These are phyloP conservation scores for Hypocreales sp. DNA, from an alignment of 2,329 filamentous ascomycete genomes.

Conservation along the genomic window DNA sequence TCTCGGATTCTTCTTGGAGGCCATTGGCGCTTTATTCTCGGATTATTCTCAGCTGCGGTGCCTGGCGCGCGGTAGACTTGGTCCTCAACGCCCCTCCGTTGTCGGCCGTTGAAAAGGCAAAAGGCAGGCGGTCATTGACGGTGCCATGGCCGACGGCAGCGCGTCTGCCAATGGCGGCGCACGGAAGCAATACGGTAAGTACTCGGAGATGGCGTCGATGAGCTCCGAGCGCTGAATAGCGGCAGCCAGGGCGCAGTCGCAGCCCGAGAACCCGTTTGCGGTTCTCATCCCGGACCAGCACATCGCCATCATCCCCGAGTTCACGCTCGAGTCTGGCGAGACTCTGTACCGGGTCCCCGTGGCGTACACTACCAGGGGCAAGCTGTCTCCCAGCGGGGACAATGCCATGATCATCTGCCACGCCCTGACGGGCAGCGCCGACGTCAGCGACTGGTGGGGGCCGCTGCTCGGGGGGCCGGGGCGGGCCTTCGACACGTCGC, in stretches of 20 bases:
- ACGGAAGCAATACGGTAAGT: conserved; percentile 18
- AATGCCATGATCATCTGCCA: conserved; percentile 70
- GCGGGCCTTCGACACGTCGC: conserved; percentile 63
- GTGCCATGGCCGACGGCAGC: too few relatives aligned
- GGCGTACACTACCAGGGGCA: conserved; percentile 51
- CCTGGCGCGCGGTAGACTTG: too few relatives aligned
- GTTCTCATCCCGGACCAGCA: conserved; percentile 76
- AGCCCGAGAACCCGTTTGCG: conserved; percentile 87
- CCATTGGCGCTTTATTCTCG: too few relatives aligned
- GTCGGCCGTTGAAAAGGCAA: too few relatives aligned
- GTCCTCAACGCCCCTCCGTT: too few relatives aligned
- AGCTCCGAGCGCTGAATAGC: conserved; percentile 53
- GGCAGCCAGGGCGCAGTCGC: conserved; percentile 47
- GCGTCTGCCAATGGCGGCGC: conserved; percentile 6
- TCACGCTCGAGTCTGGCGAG: conserved; percentile 85
- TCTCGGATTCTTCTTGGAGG: too few relatives aligned
- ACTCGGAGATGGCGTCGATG: too few relatives aligned
- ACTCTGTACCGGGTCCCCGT: conserved; percentile 62
- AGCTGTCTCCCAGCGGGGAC: conserved; percentile 39
- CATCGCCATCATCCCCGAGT: conserved; percentile 73
- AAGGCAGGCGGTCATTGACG: too few relatives aligned
- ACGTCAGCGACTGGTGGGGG: conserved; percentile 82
- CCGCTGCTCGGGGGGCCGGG: conserved; percentile 65
- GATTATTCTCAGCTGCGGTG: too few relatives aligned
- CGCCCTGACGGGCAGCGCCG: conserved; percentile 70